Percentiles rank a stretch among this genome's conserved stretches.
Conservation (phyloP, 352 stramenopile species). For the Pythium angustatum region DNA sequence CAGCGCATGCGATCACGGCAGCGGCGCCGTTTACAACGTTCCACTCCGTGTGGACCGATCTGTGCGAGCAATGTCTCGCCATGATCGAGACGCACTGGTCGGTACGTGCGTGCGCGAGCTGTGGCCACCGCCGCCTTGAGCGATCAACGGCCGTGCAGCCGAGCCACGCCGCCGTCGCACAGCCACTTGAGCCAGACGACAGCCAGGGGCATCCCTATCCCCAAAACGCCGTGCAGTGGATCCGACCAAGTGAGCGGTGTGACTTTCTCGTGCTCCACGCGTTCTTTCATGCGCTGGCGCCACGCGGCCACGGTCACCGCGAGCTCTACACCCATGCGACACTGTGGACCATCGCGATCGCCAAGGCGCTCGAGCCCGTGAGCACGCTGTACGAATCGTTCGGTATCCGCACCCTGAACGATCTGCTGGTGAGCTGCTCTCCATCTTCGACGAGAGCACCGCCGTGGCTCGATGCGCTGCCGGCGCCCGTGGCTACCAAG, state of each 20-base stretch:
- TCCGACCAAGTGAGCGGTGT: constrained; percentile 29
- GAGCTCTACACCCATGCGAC: constrained; percentile 19
- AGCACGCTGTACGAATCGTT: constrained; percentile 32
- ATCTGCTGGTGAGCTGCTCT: constrained; percentile 35
- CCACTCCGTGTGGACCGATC: constrained; percentile 46
- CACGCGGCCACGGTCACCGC: constrained; percentile 38
- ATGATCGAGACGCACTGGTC: constrained; percentile 10
- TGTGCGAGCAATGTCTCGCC: constrained; percentile 50
- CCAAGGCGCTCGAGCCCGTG: constrained; percentile 33
- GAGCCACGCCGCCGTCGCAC: constrained; percentile 12
- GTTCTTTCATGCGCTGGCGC: constrained; percentile 50
- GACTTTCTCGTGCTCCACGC: constrained; percentile 47
- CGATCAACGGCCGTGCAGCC: constrained; percentile 31
- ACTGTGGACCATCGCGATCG: constrained; percentile 47
- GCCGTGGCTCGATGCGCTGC: constrained; percentile 20
- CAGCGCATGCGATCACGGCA: no score
- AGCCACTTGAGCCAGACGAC: not conserved
- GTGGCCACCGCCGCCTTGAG: constrained; percentile 39
- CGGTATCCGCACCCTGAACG: constrained; percentile 37
- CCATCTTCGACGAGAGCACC: no score
- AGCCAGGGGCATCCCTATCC: not conserved
- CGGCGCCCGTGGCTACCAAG: constrained; percentile 23
- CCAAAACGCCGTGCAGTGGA: no score
- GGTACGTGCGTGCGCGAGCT: constrained; percentile 28
- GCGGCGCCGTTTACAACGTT: constrained; percentile 40